Evolutionary conservation across 148 eudicot genomes (phyloP).

Genomic region (Chenopodium quinoa): DNA sequence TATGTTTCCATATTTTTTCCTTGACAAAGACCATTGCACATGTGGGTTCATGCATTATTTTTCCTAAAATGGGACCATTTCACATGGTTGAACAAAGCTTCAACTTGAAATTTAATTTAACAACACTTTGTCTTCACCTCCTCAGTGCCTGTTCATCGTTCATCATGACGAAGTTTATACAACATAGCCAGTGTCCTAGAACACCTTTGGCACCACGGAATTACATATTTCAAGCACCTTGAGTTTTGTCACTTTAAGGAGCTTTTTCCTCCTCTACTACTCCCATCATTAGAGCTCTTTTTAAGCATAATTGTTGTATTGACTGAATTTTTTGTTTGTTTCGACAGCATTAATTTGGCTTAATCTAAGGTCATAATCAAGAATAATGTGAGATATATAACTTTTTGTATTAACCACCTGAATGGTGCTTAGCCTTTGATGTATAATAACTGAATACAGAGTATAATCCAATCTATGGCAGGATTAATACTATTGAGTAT

Average conservation of each 20-base stretch:
- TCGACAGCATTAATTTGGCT: not conserved
- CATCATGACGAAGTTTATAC: not conserved
- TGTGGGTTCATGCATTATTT: constrained; percentile 21
- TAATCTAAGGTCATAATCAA: not conserved
- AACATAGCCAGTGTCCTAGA: not conserved
- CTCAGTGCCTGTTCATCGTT: not conserved
- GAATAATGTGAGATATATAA: not conserved
- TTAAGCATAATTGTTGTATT: not conserved
- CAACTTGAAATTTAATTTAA: not conserved
- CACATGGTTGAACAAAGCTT: constrained; percentile 19
- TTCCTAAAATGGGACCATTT: not conserved
- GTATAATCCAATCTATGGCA: too few relatives aligned
- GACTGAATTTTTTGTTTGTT: not conserved
- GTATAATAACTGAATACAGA: not conserved
- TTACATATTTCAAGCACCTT: not conserved
- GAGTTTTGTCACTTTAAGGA: not conserved
- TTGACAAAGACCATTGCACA: constrained; percentile 20
- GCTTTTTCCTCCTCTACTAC: not conserved
- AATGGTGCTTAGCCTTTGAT: constrained; percentile 8
- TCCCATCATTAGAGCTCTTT: not conserved
- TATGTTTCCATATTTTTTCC: not conserved
- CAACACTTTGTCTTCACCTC: not conserved
- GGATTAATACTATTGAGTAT: not conserved
- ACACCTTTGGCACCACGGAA: not conserved
- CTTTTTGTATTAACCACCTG: constrained; percentile 8